Conservation (phyloP, 2,329 filamentous ascomycete species). For the Cercospora sp. region DNA sequence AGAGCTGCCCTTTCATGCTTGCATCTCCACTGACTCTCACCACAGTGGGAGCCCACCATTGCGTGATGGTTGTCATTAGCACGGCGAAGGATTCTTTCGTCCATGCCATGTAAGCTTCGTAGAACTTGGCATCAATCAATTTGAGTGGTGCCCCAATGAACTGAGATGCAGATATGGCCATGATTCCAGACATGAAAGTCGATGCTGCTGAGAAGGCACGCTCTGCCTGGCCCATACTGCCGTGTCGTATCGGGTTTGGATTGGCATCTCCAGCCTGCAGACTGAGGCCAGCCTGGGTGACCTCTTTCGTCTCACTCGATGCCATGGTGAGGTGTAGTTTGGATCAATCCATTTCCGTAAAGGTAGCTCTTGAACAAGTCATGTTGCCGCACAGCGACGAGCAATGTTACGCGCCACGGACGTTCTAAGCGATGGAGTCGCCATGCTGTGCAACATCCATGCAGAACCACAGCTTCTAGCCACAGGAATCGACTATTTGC, state of each 20-base stretch:
- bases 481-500: slow-evolving; percentile 10
- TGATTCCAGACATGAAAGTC: slow-evolving; percentile 52
- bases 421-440: slow-evolving; percentile 3
- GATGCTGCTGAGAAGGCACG: slow-evolving; percentile 53
- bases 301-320: slow-evolving; percentile 10
- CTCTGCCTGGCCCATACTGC: slow-evolving; percentile 51
- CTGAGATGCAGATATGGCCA: slow-evolving; percentile 66
- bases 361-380: not conserved
- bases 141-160: slow-evolving; percentile 76
- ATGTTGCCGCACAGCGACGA: not conserved
- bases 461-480: slow-evolving; percentile 13
- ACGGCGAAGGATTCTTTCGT: slow-evolving; percentile 84
- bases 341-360: not conserved
- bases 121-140: slow-evolving; percentile 71
- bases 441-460: slow-evolving; percentile 17
- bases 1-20: slow-evolving; percentile 74
- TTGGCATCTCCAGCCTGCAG: slow-evolving; percentile 45
- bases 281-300: slow-evolving; percentile 44
- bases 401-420: not conserved
- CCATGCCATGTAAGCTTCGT: slow-evolving; percentile 82
- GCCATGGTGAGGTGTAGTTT: slow-evolving; percentile 9
- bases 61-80: slow-evolving; percentile 74
- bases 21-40: slow-evolving; percentile 82
- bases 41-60: slow-evolving; percentile 83
- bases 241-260: slow-evolving; percentile 46